Conservation (phyloP, 2,329 filamentous ascomycete genomes). For the Ascosphaera apis region DNA sequence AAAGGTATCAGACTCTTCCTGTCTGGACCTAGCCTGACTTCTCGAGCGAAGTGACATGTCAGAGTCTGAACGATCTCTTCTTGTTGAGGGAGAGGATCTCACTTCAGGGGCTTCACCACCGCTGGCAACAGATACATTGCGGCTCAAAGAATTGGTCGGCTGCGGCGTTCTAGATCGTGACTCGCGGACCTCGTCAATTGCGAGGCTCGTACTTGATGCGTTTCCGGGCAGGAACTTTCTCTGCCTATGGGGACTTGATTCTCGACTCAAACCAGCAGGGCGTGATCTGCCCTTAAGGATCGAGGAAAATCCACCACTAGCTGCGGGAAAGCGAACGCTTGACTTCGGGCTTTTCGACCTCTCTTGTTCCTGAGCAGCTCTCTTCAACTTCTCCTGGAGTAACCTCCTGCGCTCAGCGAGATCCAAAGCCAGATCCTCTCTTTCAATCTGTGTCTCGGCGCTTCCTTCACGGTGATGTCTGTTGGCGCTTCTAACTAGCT, state of each 20-base stretch:
- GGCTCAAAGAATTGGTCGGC: constrained; percentile 17
- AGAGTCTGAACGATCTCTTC: constrained; percentile 31
- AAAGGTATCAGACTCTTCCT: constrained; percentile 30
- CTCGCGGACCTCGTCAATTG: constrained; percentile 9
- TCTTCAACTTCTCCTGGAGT: constrained; percentile 25
- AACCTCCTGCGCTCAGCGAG: constrained; percentile 23
- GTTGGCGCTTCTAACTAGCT: constrained; percentile 13
- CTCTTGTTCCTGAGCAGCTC: constrained; percentile 19
- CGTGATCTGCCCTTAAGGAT: constrained; percentile 14
- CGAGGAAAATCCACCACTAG: constrained; percentile 14
- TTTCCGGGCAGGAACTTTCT: not conserved
- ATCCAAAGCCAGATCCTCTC: constrained; percentile 25
- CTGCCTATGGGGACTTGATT: not conserved
- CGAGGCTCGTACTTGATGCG: not conserved
- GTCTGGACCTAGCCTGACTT: constrained; percentile 28
- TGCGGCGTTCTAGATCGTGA: constrained; percentile 18
- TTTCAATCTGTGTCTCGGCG: constrained; percentile 25
- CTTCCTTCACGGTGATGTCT: constrained; percentile 22
- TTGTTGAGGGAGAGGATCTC: not conserved
- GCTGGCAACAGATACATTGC: constrained; percentile 8
- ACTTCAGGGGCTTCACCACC: too few relatives aligned
- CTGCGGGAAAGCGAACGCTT: constrained; percentile 12
- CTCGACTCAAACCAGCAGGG: constrained; percentile 8
- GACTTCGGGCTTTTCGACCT: constrained; percentile 21
- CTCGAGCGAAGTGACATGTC: constrained; percentile 29